phyloP scores from a whole-genome alignment of 352 stramenopile genomes.

The Pythium monospermum region DNA sequence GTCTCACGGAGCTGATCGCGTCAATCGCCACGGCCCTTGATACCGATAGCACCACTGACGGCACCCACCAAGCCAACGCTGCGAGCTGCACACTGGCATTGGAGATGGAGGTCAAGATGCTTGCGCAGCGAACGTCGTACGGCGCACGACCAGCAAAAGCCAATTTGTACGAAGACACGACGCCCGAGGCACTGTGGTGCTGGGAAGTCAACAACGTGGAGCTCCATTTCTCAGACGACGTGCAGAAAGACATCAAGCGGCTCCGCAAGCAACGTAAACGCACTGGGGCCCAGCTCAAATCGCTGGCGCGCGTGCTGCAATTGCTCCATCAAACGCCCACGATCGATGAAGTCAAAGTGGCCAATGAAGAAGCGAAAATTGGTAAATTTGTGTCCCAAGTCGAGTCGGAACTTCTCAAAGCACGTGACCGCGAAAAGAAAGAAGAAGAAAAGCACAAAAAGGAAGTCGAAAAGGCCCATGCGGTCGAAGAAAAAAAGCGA shows the following conservation, averaged over 20 bases:
- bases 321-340: constrained; percentile 56
- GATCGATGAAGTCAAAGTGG: constrained; percentile 77
- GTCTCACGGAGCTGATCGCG: constrained; percentile 19
- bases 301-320: constrained; percentile 55
- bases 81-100: constrained; percentile 27
- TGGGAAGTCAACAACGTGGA: constrained; percentile 82
- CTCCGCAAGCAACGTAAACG: constrained; percentile 79
- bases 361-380: constrained; percentile 74
- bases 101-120: constrained; percentile 87
- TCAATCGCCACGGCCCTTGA: constrained; percentile 2
- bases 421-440: constrained; percentile 32
- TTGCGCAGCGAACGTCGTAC: constrained; percentile 71
- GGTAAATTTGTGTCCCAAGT: constrained; percentile 64
- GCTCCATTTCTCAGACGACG: constrained; percentile 59
- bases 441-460: constrained; percentile 33
- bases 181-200: constrained; percentile 63
- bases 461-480: constrained; percentile 52
- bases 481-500: constrained; percentile 52
- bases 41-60: neutral
- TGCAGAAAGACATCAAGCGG: constrained; percentile 71
- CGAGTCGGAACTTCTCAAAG: constrained; percentile 59
- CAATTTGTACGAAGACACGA: constrained; percentile 82
- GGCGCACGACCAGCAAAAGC: constrained; percentile 58
- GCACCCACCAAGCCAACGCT: neutral
- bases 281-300: constrained; percentile 64